Base-by-base conservation (phyloP, 2,329 filamentous ascomycete species). In the Neocucurbitaria cava region DNA sequence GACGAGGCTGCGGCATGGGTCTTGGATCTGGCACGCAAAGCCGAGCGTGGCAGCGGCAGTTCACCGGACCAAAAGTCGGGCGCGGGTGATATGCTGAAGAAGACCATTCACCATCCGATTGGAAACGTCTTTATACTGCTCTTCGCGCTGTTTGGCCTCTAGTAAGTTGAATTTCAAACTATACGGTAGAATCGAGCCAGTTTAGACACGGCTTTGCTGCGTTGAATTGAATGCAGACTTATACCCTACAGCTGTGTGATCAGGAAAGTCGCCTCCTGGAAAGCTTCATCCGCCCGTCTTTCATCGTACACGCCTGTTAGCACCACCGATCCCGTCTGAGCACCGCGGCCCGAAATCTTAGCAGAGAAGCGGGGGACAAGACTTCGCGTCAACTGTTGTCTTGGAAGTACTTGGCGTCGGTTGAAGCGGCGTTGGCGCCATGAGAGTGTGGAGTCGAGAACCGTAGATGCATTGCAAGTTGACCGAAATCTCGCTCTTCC, bases 1-100 rank as follows among this genome's bases (percentile, higher is more conserved):
- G 58, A 62, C 31, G 62, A 69, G 47, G 66, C 60, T 9, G 63
- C 66, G 2, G 50, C 58, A 8, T 69, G 66, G 66, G 64, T 68
- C 15, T 43, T 61, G 9, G 55, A 56, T 15, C 60, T 62, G 13
- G 64, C 62, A 7, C 58, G 56, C 20, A 63, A 62, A 21, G 64
- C 66, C 13, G 53, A 54, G 20, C 44, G 50, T 20, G 52, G 42
- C 42, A 49, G 48, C 35, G 54, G 42, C 35, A 46, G 43, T 30
- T 46, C 18, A 5, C 20, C 21, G 0, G 55, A 54, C 8, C 47
- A 41, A 18, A 60, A 53, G 15, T 64, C 59, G 9, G 57, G 51
- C 2, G 65, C 64, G 2, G 54, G 57, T 13, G 60, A 49, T 43
- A 58, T 58, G 54, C 51, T 68, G 23, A 61, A 59, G 23, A 58